Evolutionary conservation across 2,329 filamentous ascomycete species (phyloP).

Genomic region (Claviceps monticola): DNA sequence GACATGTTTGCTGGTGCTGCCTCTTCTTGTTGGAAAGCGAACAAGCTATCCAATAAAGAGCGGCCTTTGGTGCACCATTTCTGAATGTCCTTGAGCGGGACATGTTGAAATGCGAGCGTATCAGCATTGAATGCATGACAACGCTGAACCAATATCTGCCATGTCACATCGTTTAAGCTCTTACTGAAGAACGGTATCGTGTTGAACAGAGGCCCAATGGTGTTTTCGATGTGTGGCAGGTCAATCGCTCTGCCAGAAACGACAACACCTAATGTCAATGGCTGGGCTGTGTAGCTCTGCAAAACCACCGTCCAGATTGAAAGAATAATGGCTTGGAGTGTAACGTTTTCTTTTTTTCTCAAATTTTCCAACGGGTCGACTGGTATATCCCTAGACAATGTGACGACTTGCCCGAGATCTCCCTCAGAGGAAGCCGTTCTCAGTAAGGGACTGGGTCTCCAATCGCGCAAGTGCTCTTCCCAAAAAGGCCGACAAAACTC

Average conservation of each 20-base stretch:
- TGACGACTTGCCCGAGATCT: slow-evolving; percentile 5
- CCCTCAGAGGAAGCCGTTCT: slow-evolving; percentile 3
- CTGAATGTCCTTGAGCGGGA: slow-evolving; percentile 62
- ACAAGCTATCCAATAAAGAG: slow-evolving; percentile 64
- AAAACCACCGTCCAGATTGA: slow-evolving; percentile 58
- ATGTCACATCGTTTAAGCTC: slow-evolving; percentile 32
- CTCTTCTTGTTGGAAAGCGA: slow-evolving; percentile 58
- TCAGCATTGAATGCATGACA: slow-evolving; percentile 61
- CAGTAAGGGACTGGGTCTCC: slow-evolving; percentile 7
- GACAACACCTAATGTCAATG: slow-evolving; percentile 55
- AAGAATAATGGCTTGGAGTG: slow-evolving; percentile 67
- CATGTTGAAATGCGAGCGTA: slow-evolving; percentile 55
- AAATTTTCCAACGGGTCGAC: slow-evolving; percentile 33
- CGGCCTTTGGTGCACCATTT: slow-evolving; percentile 56
- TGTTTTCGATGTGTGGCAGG: slow-evolving; percentile 47
- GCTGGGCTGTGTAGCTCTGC: slow-evolving; percentile 30
- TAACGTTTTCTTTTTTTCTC: slow-evolving; percentile 51
- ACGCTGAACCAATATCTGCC: slow-evolving; percentile 42
- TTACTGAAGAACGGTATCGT: slow-evolving; percentile 59
- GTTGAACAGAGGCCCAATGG: slow-evolving; percentile 80
- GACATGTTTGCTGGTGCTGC: slow-evolving; percentile 13
- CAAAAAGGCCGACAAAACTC: slow-evolving; percentile 46
- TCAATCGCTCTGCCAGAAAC: slow-evolving; percentile 66
- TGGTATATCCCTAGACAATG: slow-evolving; percentile 15
- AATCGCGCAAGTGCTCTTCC: slow-evolving; percentile 37